Conservation (phyloP, 371 early-diverging fungal genomes). For the Rhizopus microsporus region DNA sequence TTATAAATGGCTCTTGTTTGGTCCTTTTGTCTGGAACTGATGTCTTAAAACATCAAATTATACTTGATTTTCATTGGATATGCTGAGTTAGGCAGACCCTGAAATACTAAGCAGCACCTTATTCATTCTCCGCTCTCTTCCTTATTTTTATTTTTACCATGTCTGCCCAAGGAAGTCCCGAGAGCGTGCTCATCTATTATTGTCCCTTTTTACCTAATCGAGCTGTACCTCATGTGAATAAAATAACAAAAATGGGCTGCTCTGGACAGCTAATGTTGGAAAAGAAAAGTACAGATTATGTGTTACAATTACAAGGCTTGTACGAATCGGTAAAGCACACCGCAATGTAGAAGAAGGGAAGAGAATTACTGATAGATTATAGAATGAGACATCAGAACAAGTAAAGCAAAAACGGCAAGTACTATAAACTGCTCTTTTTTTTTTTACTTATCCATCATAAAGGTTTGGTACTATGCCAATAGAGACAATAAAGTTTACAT, state of each 20-base stretch:
- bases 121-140: background rate
- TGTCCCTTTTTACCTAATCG: constrained; percentile 11
- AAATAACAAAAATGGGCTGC: constrained; percentile 2
- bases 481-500: constrained; percentile 7
- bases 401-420: background rate
- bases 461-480: constrained; percentile 37
- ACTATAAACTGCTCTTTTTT: background rate
- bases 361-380: background rate
- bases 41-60: no score
- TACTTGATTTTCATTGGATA: no score
- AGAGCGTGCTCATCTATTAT: constrained; percentile 18
- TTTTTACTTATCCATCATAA: background rate
- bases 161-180: constrained; percentile 4
- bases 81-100: no score
- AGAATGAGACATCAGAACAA: constrained; percentile 1
- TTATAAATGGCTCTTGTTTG: no score
- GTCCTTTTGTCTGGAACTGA: no score
- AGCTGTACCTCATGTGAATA: constrained; percentile 5
- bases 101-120: background rate
- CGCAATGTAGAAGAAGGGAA: background rate
- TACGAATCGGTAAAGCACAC: background rate
- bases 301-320: constrained; percentile 16
- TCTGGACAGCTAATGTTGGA: constrained; percentile 28
- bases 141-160: background rate
- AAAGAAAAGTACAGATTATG: constrained; percentile 4